Evolutionary conservation across 2,329 filamentous ascomycete species (phyloP).

Genomic region (Niveomyces coronatus): DNA sequence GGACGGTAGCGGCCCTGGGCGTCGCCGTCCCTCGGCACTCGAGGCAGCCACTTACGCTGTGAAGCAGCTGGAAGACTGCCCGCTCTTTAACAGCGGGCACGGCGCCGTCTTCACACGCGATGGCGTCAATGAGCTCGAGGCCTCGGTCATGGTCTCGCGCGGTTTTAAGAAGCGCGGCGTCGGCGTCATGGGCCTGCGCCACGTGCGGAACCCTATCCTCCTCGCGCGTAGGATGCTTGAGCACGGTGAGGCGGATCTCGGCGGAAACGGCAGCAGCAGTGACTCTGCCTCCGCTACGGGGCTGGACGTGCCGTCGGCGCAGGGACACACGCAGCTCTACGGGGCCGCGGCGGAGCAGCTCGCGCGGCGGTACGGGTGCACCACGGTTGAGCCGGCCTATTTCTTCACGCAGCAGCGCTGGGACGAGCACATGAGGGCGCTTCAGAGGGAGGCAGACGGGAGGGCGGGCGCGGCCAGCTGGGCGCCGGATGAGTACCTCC

Average conservation of each 20-base stretch:
- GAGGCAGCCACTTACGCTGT: conserved; percentile 69
- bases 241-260: conserved; percentile 51
- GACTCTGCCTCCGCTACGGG: conserved; percentile 13
- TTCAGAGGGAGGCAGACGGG: conserved; percentile 23
- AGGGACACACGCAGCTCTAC: conserved; percentile 60
- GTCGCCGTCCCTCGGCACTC: conserved; percentile 46
- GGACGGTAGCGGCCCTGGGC: conserved; percentile 4
- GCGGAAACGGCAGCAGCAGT: conserved; percentile 25
- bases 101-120: conserved; percentile 81
- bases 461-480: conserved; percentile 33
- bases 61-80: conserved; percentile 63
- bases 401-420: conserved; percentile 71
- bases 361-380: conserved; percentile 57
- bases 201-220: conserved; percentile 69
- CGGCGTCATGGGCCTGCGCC: conserved; percentile 61
- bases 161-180: conserved; percentile 66
- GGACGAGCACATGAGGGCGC: conserved; percentile 62
- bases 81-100: conserved; percentile 74
- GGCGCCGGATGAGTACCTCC: conserved; percentile 56
- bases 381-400: conserved; percentile 58
- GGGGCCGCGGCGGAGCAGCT: conserved; percentile 60
- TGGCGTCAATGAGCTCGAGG: conserved; percentile 78
- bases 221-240: conserved; percentile 63
- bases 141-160: conserved; percentile 72
- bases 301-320: conserved; percentile 43